A percentile compares a stretch with the other conserved stretches of the same genome.
Evolutionary conservation across 2,329 filamentous ascomycete species (phyloP).

Genomic region (Phialophora verrucosa): DNA sequence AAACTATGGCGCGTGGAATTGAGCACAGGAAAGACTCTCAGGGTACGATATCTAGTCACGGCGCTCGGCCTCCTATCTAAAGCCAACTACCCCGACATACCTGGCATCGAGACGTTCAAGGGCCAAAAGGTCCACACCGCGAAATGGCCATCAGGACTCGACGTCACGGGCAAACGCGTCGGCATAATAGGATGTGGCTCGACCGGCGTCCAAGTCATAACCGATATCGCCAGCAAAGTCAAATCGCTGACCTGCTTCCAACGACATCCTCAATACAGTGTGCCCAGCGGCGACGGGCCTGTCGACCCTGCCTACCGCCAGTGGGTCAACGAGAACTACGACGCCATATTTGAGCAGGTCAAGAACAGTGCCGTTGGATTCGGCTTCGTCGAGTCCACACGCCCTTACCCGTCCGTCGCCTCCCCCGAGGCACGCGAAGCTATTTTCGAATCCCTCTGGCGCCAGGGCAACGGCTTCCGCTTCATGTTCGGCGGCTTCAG

Average conservation of each 20-base stretch:
- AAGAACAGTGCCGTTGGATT: slow-evolving; percentile 63
- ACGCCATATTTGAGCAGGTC: slow-evolving; percentile 43
- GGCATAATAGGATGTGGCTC: slow-evolving; percentile 69
- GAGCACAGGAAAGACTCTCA: slow-evolving; percentile 46
- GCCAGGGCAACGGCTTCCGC: slow-evolving; percentile 57
- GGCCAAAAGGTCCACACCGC: slow-evolving; percentile 50
- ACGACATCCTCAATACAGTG: slow-evolving; percentile 42
- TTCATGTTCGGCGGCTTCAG: slow-evolving; percentile 59
- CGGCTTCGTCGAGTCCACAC: slow-evolving; percentile 55
- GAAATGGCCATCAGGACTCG: slow-evolving; percentile 46
- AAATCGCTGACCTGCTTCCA: slow-evolving; percentile 44
- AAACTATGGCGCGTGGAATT: slow-evolving; percentile 53
- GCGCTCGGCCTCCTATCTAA: slow-evolving; percentile 49
- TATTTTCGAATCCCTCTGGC: slow-evolving; percentile 57
- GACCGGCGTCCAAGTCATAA: slow-evolving; percentile 62
- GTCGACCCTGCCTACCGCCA: slow-evolving; percentile 24
- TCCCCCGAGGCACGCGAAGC: slow-evolving; percentile 46
- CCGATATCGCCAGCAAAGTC: slow-evolving; percentile 41
- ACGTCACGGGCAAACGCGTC: slow-evolving; percentile 46
- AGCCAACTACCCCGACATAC: slow-evolving; percentile 47
- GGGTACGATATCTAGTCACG: slow-evolving; percentile 48
- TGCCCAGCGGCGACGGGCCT: slow-evolving; percentile 26
- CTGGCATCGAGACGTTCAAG: slow-evolving; percentile 47
- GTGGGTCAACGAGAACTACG: slow-evolving; percentile 45
- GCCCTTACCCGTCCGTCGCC: slow-evolving; percentile 39